Evolutionary conservation across 208 protist genomes (phyloP).

Genomic region (Trypanosoma congolense): DNA sequence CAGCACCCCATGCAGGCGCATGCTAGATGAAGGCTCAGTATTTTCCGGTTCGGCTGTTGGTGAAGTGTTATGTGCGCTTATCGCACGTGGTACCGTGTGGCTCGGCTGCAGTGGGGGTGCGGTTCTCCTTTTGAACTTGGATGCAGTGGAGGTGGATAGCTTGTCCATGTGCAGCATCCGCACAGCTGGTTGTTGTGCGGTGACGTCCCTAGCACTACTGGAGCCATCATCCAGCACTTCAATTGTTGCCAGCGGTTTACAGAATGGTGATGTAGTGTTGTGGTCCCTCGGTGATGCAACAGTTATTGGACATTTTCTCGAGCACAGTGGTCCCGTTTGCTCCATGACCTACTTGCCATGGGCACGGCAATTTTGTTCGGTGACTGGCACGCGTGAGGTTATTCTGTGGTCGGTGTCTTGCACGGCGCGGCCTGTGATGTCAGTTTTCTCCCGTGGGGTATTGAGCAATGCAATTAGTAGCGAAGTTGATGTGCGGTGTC

Average conservation of each 20-base stretch:
- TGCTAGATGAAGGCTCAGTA: too few relatives aligned
- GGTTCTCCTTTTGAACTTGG: too few relatives aligned
- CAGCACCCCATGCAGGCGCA: too few relatives aligned
- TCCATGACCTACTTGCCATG: slow-evolving; percentile 12
- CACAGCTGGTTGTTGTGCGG: slow-evolving; percentile 10
- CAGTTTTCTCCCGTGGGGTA: background rate
- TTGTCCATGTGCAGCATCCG: too few relatives aligned
- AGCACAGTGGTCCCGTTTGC: slow-evolving; percentile 10
- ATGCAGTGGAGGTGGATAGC: too few relatives aligned
- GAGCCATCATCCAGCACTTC: background rate
- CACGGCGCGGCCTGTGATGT: background rate
- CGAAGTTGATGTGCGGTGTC: background rate
- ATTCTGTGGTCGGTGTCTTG: slow-evolving; percentile 15
- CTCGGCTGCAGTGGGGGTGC: too few relatives aligned
- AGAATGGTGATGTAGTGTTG: slow-evolving; percentile 18
- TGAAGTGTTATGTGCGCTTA: too few relatives aligned
- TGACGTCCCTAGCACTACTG: slow-evolving; percentile 6
- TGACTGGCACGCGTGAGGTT: slow-evolving; percentile 12
- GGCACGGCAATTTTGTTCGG: slow-evolving; percentile 3
- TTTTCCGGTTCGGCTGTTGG: too few relatives aligned
- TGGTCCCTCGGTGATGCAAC: slow-evolving; percentile 3
- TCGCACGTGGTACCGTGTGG: too few relatives aligned
- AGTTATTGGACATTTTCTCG: slow-evolving; percentile 7
- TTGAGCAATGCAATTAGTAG: slow-evolving; percentile 3
- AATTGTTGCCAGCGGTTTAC: slow-evolving; percentile 18